Evolutionary conservation across 129 eudicot genomes (phyloP).

Genomic region (Erigeron canadensis): DNA sequence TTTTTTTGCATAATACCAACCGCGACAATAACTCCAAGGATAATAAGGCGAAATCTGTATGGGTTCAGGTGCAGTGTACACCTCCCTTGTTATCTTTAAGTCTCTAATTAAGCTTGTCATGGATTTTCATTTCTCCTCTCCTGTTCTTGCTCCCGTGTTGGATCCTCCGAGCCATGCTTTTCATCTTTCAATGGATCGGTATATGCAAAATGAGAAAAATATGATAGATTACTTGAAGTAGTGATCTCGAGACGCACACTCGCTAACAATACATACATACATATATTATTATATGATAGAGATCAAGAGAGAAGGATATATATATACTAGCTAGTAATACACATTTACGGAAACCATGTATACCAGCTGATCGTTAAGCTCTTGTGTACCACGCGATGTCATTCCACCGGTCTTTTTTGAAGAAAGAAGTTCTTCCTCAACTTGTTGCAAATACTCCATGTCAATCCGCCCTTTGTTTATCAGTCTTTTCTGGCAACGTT

Average conservation of each 20-base stretch:
- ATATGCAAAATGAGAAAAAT: neutral
- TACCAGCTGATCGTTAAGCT: constrained; percentile 17
- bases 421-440: constrained; percentile 19
- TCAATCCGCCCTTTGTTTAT: constrained; percentile 20
- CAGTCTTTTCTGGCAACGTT: constrained; percentile 21
- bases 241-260: no score
- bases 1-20: neutral
- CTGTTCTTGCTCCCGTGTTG: constrained; percentile 21
- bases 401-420: neutral
- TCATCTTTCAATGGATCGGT: neutral
- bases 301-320: no score
- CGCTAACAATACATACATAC: no score
- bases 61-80: constrained; percentile 12
- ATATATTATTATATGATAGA: no score
- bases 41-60: neutral
- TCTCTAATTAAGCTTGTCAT: constrained; percentile 12
- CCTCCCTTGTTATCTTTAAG: constrained; percentile 1
- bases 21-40: neutral
- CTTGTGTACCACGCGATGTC: neutral
- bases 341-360: neutral
- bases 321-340: no score
- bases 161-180: constrained; percentile 19
- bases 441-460: constrained; percentile 19
- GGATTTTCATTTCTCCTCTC: constrained; percentile 14
- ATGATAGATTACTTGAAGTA: no score